Evolutionary conservation across 148 eudicot genomes (phyloP).

Genomic region (Oxyria digyna): DNA sequence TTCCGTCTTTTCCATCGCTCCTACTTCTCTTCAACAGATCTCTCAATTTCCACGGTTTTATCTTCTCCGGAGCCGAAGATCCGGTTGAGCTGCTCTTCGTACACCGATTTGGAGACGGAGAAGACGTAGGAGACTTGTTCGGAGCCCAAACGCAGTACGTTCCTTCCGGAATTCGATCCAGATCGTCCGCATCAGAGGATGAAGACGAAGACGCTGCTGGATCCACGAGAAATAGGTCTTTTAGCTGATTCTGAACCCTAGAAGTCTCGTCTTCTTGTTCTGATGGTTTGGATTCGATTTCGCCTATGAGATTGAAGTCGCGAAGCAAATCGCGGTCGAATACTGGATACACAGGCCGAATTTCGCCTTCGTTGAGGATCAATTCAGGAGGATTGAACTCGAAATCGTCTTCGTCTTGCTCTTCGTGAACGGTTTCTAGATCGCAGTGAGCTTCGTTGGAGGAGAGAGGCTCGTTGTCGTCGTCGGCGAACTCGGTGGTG

Average conservation of each 20-base stretch:
- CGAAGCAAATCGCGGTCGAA: slow-evolving; percentile 5
- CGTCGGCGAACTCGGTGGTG: not conserved
- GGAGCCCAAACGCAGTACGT: slow-evolving; percentile 44
- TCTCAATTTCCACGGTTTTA: slow-evolving; percentile 29
- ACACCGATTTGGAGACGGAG: slow-evolving; percentile 21
- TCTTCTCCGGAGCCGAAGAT: slow-evolving; percentile 28
- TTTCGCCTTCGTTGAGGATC: not conserved
- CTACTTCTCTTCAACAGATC: slow-evolving; percentile 33
- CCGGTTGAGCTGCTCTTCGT: slow-evolving; percentile 47
- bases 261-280: not conserved
- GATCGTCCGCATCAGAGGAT: slow-evolving; percentile 22
- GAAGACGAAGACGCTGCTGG: not conserved
- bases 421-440: not conserved
- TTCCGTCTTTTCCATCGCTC: slow-evolving; percentile 34
- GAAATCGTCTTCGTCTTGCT: not conserved
- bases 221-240: not conserved
- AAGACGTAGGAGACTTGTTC: slow-evolving; percentile 4
- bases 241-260: not conserved
- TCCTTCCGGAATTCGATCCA: slow-evolving; percentile 22
- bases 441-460: not conserved
- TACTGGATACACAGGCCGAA: not conserved
- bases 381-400: slow-evolving; percentile 1
- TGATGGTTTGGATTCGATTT: not conserved
- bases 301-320: not conserved
- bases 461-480: not conserved